Evolutionary conservation across 2,329 filamentous ascomycete genomes (phyloP).

Genomic region (Helicocarpus griseus): DNA sequence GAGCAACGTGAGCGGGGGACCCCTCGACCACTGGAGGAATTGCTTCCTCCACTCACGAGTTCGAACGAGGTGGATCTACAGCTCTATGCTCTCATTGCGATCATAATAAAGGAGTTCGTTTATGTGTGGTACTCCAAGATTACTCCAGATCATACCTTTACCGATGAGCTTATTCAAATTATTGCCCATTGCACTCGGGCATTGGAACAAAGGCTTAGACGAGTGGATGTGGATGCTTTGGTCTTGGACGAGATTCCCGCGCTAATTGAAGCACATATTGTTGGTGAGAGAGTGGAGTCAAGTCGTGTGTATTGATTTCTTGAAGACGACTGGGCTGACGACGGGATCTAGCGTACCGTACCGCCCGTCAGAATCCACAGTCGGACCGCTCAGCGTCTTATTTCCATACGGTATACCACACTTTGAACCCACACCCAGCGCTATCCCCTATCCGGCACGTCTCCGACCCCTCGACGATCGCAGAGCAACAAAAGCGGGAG

Average conservation of each 20-base stretch:
- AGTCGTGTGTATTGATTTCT: background rate
- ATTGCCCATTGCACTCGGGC: slow-evolving; percentile 86
- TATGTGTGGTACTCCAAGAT: slow-evolving; percentile 90
- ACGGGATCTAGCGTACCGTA: slow-evolving; percentile 56
- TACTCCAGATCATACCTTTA: slow-evolving; percentile 79
- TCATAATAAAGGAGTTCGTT: slow-evolving; percentile 83
- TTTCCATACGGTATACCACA: slow-evolving; percentile 67
- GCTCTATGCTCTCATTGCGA: slow-evolving; percentile 82
- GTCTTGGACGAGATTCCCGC: slow-evolving; percentile 81
- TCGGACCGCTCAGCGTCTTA: slow-evolving; percentile 52
- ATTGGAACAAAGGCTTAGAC: slow-evolving; percentile 73
- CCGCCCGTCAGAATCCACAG: slow-evolving; percentile 50
- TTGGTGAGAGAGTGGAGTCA: slow-evolving; percentile 28
- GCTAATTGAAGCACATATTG: slow-evolving; percentile 68
- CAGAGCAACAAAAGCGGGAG: slow-evolving; percentile 66
- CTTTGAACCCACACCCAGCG: slow-evolving; percentile 69
- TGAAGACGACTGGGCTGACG: slow-evolving; percentile 14
- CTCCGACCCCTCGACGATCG: slow-evolving; percentile 40
- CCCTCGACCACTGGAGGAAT: slow-evolving; percentile 61
- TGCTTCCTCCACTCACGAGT: slow-evolving; percentile 84
- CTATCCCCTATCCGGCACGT: slow-evolving; percentile 64
- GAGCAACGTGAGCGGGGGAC: slow-evolving; percentile 48
- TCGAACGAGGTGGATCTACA: slow-evolving; percentile 89
- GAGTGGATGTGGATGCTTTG: slow-evolving; percentile 72
- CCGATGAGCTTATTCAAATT: slow-evolving; percentile 78